Conservation (phyloP, 2,329 filamentous ascomycete species). For the Aureobasidium sp. region DNA sequence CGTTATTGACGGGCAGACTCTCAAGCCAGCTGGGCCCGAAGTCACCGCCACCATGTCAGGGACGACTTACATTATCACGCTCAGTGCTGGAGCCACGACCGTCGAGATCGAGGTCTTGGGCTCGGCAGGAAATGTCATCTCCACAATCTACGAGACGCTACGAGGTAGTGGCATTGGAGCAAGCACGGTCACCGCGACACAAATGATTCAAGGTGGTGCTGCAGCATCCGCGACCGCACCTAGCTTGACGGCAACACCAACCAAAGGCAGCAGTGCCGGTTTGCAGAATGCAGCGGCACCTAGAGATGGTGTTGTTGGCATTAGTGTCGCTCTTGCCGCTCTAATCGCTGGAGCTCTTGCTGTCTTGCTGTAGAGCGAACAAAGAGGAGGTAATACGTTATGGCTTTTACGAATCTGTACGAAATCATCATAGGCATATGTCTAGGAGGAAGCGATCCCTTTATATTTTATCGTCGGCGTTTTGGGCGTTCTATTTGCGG, state of each 20-base stretch:
- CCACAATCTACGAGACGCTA: conserved; percentile 24
- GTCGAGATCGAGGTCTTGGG: conserved; percentile 27
- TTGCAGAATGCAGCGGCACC: conserved; percentile 2
- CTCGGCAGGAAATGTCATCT: conserved; percentile 23
- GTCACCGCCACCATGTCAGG: conserved; percentile 20
- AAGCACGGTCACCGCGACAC: neutral
- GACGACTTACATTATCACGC: conserved; percentile 22
- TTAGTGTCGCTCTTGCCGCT: neutral
- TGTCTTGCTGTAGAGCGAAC: neutral
- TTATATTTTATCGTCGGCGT: neutral
- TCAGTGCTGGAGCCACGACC: conserved; percentile 28
- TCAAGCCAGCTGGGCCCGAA: conserved; percentile 26
- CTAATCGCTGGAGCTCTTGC: neutral
- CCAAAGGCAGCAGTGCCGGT: neutral
- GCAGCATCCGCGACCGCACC: neutral
- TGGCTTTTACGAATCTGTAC: neutral
- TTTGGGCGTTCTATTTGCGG: neutral
- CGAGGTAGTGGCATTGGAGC: neutral
- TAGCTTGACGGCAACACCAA: neutral
- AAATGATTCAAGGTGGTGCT: neutral
- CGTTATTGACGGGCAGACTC: conserved; percentile 30
- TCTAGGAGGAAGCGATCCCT: neutral
- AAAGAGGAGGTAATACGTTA: neutral
- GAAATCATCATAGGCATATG: neutral
- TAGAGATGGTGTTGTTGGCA: neutral